Conservation (phyloP, 306 rosid genomes). For the Nissolia schottii region DNA sequence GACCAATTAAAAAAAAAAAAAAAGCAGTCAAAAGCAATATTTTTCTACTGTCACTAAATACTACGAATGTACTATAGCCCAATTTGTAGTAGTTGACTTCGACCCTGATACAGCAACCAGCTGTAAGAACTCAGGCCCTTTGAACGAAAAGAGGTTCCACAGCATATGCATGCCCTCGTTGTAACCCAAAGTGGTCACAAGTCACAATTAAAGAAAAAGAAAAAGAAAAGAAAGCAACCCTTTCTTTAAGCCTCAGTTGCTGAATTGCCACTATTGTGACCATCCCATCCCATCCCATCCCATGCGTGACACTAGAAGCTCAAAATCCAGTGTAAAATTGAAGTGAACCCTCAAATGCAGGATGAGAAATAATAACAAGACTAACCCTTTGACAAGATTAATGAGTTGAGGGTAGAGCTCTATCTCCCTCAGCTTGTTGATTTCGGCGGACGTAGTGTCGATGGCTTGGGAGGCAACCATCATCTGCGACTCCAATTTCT, state of each 20-base stretch:
- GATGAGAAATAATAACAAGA: constrained; percentile 8
- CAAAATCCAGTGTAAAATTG: not conserved
- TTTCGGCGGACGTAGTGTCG: constrained; percentile 82
- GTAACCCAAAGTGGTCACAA: not conserved
- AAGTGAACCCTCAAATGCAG: not conserved
- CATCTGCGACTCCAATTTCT: constrained; percentile 86
- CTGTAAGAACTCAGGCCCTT: not conserved
- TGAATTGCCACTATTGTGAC: not conserved
- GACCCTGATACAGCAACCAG: constrained; percentile 2
- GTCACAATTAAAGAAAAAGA: not conserved
- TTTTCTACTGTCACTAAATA: constrained; percentile 16
- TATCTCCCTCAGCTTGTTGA: constrained; percentile 71
- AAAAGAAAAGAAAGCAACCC: not conserved
- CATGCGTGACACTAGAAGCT: not conserved
- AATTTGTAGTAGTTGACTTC: constrained; percentile 28
- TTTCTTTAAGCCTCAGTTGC: constrained; percentile 4
- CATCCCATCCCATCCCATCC: not conserved
- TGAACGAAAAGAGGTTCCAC: constrained; percentile 6
- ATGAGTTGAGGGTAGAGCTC: constrained; percentile 87
- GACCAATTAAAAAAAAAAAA: constrained; percentile 9
- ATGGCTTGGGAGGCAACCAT: constrained; percentile 92
- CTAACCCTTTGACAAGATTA: constrained; percentile 89
- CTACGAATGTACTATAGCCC: constrained; percentile 19
- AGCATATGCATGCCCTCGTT: not conserved
- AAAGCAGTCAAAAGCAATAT: constrained; percentile 46